phyloP scores from a whole-genome alignment of 441 rosid species.

The Erysimum cheiri region DNA sequence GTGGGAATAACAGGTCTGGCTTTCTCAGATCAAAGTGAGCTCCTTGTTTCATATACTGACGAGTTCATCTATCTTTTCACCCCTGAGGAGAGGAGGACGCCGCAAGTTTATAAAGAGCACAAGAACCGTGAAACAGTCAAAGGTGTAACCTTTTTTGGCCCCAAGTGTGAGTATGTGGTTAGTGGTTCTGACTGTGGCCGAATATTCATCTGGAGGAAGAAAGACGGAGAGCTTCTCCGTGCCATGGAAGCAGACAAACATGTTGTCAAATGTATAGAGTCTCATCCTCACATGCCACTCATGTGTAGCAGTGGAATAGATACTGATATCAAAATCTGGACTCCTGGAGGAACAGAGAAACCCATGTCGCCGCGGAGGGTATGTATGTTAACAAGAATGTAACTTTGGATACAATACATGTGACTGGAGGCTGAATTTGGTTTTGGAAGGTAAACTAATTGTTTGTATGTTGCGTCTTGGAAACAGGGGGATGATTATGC shows the following conservation, averaged over 20 bases:
- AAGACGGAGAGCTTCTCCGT: conserved; percentile 77
- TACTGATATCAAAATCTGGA: conserved; percentile 78
- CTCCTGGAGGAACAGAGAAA: conserved; percentile 64
- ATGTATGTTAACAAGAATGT: conserved; percentile 1
- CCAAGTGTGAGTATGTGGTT: conserved; percentile 81
- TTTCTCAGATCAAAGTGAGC: conserved; percentile 84
- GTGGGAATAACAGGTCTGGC: conserved; percentile 88
- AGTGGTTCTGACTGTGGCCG: conserved; percentile 95
- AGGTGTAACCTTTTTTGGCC: conserved; percentile 90
- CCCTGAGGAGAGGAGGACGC: conserved; percentile 46
- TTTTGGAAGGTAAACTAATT: conserved; percentile 16
- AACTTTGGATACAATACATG: conserved; percentile 2
- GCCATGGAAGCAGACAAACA: conserved; percentile 78
- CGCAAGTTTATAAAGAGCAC: conserved; percentile 81
- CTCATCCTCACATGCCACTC: conserved; percentile 74
- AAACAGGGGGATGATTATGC: conserved; percentile 24
- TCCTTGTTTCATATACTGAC: conserved; percentile 73
- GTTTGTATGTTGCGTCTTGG: conserved; percentile 15
- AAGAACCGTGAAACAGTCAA: conserved; percentile 72
- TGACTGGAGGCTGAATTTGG: neutral
- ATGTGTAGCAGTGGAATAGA: conserved; percentile 89
- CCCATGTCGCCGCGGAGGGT: conserved; percentile 53
- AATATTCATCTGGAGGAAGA: conserved; percentile 89
- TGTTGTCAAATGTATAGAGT: conserved; percentile 78
- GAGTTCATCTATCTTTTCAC: conserved; percentile 81